Percentiles rank a stretch among this genome's conserved stretches.
These are phyloP conservation scores for Boletellus ananas DNA, from an alignment of 768 basidiomycete genomes.

Conservation along the genomic window DNA sequence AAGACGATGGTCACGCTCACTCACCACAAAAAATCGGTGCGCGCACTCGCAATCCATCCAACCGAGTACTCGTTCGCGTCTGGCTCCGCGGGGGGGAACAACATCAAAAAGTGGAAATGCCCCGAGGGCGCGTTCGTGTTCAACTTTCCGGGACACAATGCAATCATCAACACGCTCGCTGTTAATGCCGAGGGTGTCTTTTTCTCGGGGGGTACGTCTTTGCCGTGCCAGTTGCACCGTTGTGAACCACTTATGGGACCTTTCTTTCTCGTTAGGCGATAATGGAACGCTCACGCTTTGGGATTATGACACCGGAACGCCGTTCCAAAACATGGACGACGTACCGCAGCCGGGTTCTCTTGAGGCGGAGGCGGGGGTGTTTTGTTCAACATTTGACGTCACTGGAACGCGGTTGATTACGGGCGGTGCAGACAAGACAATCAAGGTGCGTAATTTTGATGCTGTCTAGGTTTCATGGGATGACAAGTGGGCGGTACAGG, in stretches of 20 bases:
- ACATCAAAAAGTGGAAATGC: slow-evolving; percentile 99
- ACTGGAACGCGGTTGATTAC: slow-evolving; percentile 94
- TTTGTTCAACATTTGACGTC: slow-evolving; percentile 95
- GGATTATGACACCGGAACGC: slow-evolving; percentile 93
- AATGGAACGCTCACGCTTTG: slow-evolving; percentile 90
- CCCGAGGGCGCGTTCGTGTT: slow-evolving; percentile 94
- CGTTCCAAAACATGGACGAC: slow-evolving; percentile 93
- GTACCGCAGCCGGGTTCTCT: slow-evolving; percentile 96
- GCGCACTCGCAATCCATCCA: slow-evolving; percentile 91
- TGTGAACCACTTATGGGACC: background rate
- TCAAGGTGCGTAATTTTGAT: slow-evolving; percentile 66
- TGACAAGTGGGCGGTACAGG: slow-evolving; percentile 27
- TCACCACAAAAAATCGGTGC: slow-evolving; percentile 99
- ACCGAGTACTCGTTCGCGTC: slow-evolving; percentile 96
- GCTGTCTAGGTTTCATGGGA: background rate
- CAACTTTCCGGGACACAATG: slow-evolving; percentile 95
- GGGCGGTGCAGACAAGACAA: slow-evolving; percentile 97
- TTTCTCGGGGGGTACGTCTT: slow-evolving; percentile 82
- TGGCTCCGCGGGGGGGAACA: slow-evolving; percentile 97
- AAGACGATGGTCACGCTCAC: slow-evolving; percentile 96
- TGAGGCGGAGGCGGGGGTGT: slow-evolving; percentile 94
- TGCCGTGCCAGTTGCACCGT: background rate
- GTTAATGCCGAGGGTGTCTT: slow-evolving; percentile 96
- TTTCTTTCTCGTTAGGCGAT: slow-evolving; percentile 52
- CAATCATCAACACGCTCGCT: slow-evolving; percentile 93